These are phyloP conservation scores for Oidium heveae DNA, from an alignment of 2,329 filamentous ascomycete genomes.

Conservation along the genomic window DNA sequence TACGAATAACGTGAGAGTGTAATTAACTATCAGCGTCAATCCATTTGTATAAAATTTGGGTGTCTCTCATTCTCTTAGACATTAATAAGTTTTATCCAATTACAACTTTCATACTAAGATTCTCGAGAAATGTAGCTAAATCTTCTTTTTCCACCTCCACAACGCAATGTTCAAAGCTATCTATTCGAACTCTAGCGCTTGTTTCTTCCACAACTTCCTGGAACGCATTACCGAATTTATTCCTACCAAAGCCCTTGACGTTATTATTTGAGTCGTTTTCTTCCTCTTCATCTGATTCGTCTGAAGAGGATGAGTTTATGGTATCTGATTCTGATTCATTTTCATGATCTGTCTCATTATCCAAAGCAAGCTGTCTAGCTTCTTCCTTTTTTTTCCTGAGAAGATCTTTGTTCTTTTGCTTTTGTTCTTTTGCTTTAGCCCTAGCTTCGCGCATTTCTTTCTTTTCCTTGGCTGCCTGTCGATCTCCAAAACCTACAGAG, in stretches of 20 bases:
- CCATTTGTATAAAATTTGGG: no score
- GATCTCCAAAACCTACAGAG: constrained; percentile 39
- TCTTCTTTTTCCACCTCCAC: constrained; percentile 96
- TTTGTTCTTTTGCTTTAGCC: constrained; percentile 33
- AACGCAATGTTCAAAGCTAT: constrained; percentile 92
- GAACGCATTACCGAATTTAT: constrained; percentile 84
- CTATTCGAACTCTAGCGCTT: constrained; percentile 67
- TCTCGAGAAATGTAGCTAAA: no score
- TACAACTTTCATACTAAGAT: no score
- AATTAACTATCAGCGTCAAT: no score
- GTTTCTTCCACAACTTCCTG: constrained; percentile 87
- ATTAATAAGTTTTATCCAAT: no score
- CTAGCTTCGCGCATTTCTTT: constrained; percentile 37
- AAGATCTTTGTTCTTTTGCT: constrained; percentile 28
- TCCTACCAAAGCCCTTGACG: constrained; percentile 47
- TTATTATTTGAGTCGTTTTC: constrained; percentile 26
- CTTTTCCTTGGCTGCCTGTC: constrained; percentile 36
- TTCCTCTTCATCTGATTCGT: constrained; percentile 23
- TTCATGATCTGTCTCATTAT: constrained; percentile 23
- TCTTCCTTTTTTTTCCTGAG: constrained; percentile 34
- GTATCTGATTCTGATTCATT: constrained; percentile 30
- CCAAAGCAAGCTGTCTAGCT: constrained; percentile 25
- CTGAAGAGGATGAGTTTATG: constrained; percentile 20
- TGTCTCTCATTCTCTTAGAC: no score
- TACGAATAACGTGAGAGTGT: no score